Conservation (phyloP, 345 rosid species). For the Citrus maxima region DNA sequence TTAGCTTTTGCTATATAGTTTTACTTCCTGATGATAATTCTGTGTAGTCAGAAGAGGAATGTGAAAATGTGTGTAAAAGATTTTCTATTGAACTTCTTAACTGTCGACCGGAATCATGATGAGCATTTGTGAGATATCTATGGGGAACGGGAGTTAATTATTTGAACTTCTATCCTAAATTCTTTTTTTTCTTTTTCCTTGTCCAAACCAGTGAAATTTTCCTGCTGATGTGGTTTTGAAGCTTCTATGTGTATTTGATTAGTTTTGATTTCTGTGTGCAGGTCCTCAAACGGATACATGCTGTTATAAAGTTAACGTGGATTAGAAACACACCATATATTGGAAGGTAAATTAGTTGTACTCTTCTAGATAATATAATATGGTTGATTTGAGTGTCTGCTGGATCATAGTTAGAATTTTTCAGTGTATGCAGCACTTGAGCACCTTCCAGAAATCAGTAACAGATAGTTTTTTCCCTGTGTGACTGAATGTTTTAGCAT, state of each 20-base stretch:
- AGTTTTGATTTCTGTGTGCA: constrained; percentile 23
- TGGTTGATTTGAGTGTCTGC: neutral
- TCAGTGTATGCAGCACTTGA: neutral
- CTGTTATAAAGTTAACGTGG: constrained; percentile 70
- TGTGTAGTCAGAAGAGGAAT: neutral
- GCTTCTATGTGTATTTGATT: neutral
- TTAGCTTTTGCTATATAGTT: neutral
- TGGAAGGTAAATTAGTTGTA: constrained; percentile 45
- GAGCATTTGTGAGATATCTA: neutral
- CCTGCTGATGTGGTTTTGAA: neutral
- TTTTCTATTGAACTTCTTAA: neutral
- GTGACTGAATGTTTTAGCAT: neutral
- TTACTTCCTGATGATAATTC: neutral
- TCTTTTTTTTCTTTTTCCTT: neutral
- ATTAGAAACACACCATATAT: constrained; percentile 69
- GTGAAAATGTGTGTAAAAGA: neutral
- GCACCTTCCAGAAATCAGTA: neutral
- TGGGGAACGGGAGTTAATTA: neutral
- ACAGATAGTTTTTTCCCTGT: neutral
- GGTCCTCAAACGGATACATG: constrained; percentile 70
- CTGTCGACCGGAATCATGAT: neutral
- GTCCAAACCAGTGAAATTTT: neutral
- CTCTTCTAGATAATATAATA: neutral
- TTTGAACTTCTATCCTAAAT: neutral
- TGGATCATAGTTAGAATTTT: neutral